A percentile compares a stretch with the other conserved stretches of the same genome.
Evolutionary conservation across 345 rosid genomes (phyloP).

Genomic region (Euphorbia lathyris): DNA sequence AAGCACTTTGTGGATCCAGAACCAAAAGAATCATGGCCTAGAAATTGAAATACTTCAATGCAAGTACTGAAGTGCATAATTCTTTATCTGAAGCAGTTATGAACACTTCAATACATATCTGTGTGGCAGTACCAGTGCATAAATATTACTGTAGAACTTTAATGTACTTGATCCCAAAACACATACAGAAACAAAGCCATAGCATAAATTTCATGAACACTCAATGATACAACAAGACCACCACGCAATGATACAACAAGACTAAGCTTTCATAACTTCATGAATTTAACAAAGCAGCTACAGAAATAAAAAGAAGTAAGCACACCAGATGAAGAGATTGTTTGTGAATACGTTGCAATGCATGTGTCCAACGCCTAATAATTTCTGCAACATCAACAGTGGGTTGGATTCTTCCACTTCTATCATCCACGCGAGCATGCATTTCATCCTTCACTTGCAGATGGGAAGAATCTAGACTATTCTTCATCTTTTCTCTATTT

Average conservation of each 20-base stretch:
- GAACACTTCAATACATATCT: neutral
- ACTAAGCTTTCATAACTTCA: neutral
- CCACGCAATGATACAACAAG: neutral
- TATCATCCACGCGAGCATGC: slow-evolving; percentile 72
- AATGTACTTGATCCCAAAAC: neutral
- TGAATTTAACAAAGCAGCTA: slow-evolving; percentile 4
- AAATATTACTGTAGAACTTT: neutral
- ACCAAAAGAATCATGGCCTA: neutral
- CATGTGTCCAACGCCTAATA: slow-evolving; percentile 99
- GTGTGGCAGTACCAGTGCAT: neutral
- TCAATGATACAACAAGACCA: neutral
- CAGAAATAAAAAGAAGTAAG: slow-evolving; percentile 20
- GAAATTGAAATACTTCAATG: neutral
- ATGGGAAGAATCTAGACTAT: slow-evolving; percentile 40
- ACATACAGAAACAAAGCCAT: neutral
- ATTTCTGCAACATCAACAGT: slow-evolving; percentile 96
- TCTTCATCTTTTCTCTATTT: slow-evolving; percentile 41
- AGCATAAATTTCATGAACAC: slow-evolving; percentile 1
- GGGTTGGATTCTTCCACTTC: slow-evolving; percentile 80
- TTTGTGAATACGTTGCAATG: slow-evolving; percentile 95
- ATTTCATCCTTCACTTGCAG: slow-evolving; percentile 61
- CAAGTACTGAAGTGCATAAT: neutral
- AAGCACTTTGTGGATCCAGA: neutral
- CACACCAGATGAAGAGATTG: slow-evolving; percentile 96
- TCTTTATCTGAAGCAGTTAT: neutral